Percentiles rank a stretch among this genome's conserved stretches.
phyloP scores from a whole-genome alignment of 208 protist genomes.

The Strigomonas culicis region DNA sequence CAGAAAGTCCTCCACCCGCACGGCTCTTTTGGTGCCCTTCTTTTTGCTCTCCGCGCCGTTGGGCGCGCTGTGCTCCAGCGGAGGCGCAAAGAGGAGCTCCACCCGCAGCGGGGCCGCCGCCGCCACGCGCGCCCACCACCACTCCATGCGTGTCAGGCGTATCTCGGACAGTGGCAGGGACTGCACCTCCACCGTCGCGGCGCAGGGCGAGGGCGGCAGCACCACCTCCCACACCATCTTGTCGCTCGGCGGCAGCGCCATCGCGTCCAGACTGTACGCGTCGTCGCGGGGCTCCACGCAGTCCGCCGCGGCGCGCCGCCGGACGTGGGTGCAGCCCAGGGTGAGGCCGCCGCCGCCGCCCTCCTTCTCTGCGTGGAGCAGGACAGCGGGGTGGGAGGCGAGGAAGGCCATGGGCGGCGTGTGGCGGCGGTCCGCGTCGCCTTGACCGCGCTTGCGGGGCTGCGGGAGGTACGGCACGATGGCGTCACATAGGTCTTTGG shows the following conservation, averaged over 20 bases:
- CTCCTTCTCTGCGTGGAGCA: not conserved
- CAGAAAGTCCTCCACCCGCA: not conserved
- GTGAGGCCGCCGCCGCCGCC: not conserved
- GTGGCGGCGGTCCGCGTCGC: not conserved
- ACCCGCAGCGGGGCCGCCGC: not conserved
- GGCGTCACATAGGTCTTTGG: not conserved
- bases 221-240: conserved; percentile 1
- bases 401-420: not conserved
- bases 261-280: not conserved
- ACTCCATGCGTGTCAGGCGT: not conserved
- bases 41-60: conserved; percentile 1
- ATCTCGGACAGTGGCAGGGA: not conserved
- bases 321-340: not conserved
- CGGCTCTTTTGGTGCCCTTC: not conserved
- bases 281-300: too few relatives aligned
- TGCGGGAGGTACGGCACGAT: not conserved
- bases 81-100: not conserved
- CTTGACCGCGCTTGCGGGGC: not conserved
- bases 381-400: not conserved
- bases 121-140: not conserved
- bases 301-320: not conserved
- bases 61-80: not conserved
- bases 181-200: not conserved
- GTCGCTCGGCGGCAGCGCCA: not conserved
- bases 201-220: not conserved